A percentile compares a stretch with the other conserved stretches of the same genome.
phyloP scores from a whole-genome alignment of 2,329 filamentous ascomycete species.

The Calycina marina region DNA sequence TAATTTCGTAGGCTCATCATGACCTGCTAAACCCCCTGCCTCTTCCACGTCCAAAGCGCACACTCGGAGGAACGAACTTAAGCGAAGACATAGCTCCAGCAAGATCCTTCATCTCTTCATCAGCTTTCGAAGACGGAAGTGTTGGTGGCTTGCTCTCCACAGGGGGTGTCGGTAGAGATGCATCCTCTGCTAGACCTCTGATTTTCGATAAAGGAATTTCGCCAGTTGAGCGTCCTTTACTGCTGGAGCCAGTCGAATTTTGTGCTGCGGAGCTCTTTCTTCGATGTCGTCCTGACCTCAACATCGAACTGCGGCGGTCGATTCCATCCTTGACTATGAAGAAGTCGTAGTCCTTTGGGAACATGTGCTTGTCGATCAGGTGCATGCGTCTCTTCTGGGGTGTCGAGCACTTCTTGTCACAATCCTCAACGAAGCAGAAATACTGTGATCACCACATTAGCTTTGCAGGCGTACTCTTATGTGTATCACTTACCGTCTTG shows the following conservation, averaged over 20 bases:
- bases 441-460: no score
- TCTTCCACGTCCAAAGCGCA: conserved; percentile 41
- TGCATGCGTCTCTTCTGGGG: conserved; percentile 76
- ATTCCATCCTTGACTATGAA: conserved; percentile 79
- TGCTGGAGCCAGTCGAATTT: conserved; percentile 12
- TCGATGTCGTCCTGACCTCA: conserved; percentile 41
- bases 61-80: conserved; percentile 52
- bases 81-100: conserved; percentile 55
- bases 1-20: no score
- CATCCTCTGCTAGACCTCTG: background rate
- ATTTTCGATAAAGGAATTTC: background rate
- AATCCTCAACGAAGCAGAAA: conserved; percentile 79
- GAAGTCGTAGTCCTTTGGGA: conserved; percentile 80
- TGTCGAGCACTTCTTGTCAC: conserved; percentile 71
- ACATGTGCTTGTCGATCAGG: conserved; percentile 87
- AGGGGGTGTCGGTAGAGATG: background rate
- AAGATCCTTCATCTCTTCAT: conserved; percentile 41
- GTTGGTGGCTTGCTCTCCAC: conserved; percentile 2
- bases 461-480: no score
- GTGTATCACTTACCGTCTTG: conserved; percentile 71
- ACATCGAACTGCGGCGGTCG: conserved; percentile 66
- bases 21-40: conserved; percentile 21
- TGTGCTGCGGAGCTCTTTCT: conserved; percentile 31
- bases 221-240: conserved; percentile 10
- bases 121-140: background rate